phyloP scores from a whole-genome alignment of 495 filamentous ascomycete genomes.

The Penicillium nucicola region DNA sequence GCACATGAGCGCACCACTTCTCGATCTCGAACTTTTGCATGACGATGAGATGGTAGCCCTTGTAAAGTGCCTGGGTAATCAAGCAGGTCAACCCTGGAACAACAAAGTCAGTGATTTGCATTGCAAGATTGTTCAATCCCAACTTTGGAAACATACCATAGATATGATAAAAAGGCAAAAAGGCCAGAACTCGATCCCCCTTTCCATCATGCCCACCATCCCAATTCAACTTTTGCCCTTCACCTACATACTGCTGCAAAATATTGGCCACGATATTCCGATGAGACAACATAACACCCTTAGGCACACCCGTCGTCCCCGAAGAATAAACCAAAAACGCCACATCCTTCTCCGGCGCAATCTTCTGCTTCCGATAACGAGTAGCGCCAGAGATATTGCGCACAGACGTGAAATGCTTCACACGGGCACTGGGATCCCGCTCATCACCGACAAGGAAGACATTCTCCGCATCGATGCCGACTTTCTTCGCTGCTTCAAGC shows the following conservation, averaged over 20 bases:
- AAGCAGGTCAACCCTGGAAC: constrained; percentile 63
- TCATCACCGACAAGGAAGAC: constrained; percentile 80
- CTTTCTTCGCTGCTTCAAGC: constrained; percentile 61
- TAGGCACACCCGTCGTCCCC: constrained; percentile 89
- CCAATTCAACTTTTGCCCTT: constrained; percentile 57
- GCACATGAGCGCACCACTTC: constrained; percentile 70
- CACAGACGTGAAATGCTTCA: constrained; percentile 77
- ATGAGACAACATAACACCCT: constrained; percentile 90
- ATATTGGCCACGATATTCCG: constrained; percentile 75
- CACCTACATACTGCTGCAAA: constrained; percentile 52
- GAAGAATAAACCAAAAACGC: constrained; percentile 78
- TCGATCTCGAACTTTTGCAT: constrained; percentile 85
- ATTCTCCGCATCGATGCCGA: constrained; percentile 57
- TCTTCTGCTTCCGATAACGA: constrained; percentile 45
- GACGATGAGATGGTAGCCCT: constrained; percentile 67
- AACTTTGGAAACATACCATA: constrained; percentile 69
- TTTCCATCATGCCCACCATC: constrained; percentile 57
- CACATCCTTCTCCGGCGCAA: constrained; percentile 44
- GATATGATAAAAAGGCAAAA: constrained; percentile 94
- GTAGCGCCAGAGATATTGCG: constrained; percentile 53
- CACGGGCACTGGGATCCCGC: constrained; percentile 52
- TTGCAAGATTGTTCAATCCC: constrained; percentile 48
- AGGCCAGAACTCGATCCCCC: constrained; percentile 71
- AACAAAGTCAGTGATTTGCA: constrained; percentile 53
- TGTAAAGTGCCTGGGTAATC: constrained; percentile 60